phyloP scores from a whole-genome alignment of 1,139 yeast species.

The Scheffersomyces segobiensis region DNA sequence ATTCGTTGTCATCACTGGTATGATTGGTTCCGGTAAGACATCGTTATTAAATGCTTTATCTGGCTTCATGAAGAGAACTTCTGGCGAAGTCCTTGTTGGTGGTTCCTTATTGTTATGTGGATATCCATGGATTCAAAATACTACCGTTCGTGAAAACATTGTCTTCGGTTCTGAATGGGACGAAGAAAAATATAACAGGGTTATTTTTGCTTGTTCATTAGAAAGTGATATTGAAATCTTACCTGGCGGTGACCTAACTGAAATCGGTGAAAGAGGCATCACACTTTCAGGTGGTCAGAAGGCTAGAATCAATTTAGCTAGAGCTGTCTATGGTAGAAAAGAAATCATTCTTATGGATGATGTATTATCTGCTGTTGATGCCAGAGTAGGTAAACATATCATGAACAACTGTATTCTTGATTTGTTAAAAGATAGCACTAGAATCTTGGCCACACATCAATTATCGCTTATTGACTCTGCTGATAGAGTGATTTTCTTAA shows the following conservation, averaged over 20 bases:
- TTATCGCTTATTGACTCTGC: constrained; percentile 18
- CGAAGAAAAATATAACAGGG: constrained; percentile 50
- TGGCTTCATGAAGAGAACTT: constrained; percentile 55
- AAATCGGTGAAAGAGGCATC: constrained; percentile 21
- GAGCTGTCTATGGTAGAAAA: constrained; percentile 17
- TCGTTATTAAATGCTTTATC: constrained; percentile 62
- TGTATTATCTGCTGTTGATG: constrained; percentile 20
- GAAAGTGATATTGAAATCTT: constrained; percentile 30
- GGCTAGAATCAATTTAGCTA: constrained; percentile 21
- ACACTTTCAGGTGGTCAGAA: constrained; percentile 23
- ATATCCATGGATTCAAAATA: constrained; percentile 82
- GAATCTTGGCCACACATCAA: constrained; percentile 22
- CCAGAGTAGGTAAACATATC: constrained; percentile 21
- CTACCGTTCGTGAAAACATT: constrained; percentile 75
- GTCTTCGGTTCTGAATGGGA: constrained; percentile 64
- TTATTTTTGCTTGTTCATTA: constrained; percentile 65
- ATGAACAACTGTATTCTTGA: constrained; percentile 15
- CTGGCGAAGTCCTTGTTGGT: constrained; percentile 50
- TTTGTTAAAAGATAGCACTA: constrained; percentile 14
- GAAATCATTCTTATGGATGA: constrained; percentile 18
- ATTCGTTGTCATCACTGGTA: constrained; percentile 65
- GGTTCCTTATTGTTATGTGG: constrained; percentile 49
- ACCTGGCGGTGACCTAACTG: constrained; percentile 18
- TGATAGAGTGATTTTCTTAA: constrained; percentile 17
- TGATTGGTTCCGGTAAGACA: constrained; percentile 72